Base-by-base conservation (phyloP, 495 filamentous ascomycete species). In the Penicillium subrubescens region DNA sequence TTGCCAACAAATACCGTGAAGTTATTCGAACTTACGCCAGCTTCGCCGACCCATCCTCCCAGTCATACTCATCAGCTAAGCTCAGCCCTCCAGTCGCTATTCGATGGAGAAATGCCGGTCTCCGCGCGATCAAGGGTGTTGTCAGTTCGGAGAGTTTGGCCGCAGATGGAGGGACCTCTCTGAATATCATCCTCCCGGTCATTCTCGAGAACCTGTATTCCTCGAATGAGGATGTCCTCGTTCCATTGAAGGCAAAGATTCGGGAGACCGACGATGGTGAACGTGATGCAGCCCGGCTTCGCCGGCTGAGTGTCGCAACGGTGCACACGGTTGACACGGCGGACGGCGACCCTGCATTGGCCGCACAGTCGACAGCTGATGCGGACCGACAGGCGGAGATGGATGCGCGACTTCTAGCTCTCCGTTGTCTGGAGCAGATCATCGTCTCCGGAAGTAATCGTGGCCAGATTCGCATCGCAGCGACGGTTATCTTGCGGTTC, bases 311-410 rank as follows among this genome's bases (percentile, higher is more conserved):
- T 80, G 82, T 89, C 33, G 87, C 90, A 35, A 95, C 93, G 1
- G 88, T 93, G 12, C 83, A 85, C 59, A 94, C 90, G 3, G 81
- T 83, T 31, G 91, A 92, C 46, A 86, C 82, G 2, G 79, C 74
- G 14, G 85, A 86, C 35, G 88, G 90, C 19, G 90, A 92, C 70
- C 87, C 91, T 4, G 83, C 87, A 56, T 83, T 88, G 37, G 87
- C 93, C 23, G 87, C 89, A 10, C 90, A 86, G 51, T 89, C 90
- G 8, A 88, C 90, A 12, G 91, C 87, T 33, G 92, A 96, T 73
- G 91, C 90, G 39, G 94, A 97, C 77, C 89, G 88, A 71, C 76
- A 92, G 60, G 92, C 91, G 0, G 93, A 97, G 75, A 88, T 96
- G 79, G 88, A 93, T 67, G 91, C 92, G n/a, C 88, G 91, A 34